Percentiles rank a stretch among this genome's conserved stretches.
Evolutionary conservation across 768 basidiomycete species (phyloP).

Genomic region (Lyophyllum atratum): DNA sequence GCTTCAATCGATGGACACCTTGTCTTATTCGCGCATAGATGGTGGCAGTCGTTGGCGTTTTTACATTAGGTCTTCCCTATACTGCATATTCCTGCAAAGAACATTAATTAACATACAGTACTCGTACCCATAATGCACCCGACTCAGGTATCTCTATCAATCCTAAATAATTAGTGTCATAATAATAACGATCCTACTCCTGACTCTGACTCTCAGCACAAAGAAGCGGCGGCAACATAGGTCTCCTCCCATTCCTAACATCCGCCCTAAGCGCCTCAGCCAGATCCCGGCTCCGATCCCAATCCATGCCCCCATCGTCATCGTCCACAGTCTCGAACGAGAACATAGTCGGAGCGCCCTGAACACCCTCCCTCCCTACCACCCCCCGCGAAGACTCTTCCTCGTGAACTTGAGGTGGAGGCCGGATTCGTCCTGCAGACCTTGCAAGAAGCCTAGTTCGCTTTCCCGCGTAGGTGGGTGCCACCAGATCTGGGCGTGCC

Average conservation of each 20-base stretch:
- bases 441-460: conserved; percentile 23
- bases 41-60: too few relatives aligned
- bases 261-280: conserved; percentile 30
- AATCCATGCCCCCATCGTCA: conserved; percentile 33
- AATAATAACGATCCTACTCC: not conserved
- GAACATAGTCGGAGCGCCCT: conserved; percentile 14
- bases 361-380: not conserved
- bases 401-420: not conserved
- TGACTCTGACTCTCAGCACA: conserved; percentile 30
- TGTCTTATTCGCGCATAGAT: too few relatives aligned
- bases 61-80: too few relatives aligned
- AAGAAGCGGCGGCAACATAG: conserved; percentile 28
- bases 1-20: not conserved
- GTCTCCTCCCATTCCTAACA: conserved; percentile 28
- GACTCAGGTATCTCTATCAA: not conserved
- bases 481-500: conserved; percentile 45
- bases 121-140: too few relatives aligned
- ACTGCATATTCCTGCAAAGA: too few relatives aligned
- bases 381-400: conserved; percentile 7
- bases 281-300: conserved; percentile 36
- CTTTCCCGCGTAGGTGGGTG: conserved; percentile 29
- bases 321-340: conserved; percentile 30
- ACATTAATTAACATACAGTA: too few relatives aligned
- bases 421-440: not conserved
- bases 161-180: not conserved